Percentiles rank a stretch among this genome's conserved stretches.
Conservation (phyloP, 2,329 filamentous ascomycete genomes). For the Helotiales sp. region DNA sequence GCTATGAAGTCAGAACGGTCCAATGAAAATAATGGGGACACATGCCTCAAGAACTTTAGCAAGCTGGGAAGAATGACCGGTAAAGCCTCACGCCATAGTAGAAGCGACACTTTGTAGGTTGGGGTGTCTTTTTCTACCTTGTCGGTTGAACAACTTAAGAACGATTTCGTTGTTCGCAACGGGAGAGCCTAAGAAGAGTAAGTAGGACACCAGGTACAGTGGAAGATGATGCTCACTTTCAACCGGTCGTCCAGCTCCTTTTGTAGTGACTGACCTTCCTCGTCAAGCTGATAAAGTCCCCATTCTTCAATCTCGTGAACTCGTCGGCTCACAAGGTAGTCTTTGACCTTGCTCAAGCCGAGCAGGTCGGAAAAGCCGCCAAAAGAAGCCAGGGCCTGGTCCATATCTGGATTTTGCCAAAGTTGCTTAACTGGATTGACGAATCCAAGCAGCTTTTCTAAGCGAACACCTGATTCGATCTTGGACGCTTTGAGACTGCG, state of each 20-base stretch:
- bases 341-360: conserved; percentile 78
- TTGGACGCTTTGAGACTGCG: conserved; percentile 79
- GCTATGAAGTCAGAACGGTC: conserved; percentile 48
- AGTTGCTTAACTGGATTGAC: conserved; percentile 79
- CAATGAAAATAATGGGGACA: conserved; percentile 37
- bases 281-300: conserved; percentile 77
- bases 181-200: conserved; percentile 61
- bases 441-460: conserved; percentile 76
- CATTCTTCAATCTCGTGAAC: conserved; percentile 83
- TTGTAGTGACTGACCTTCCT: conserved; percentile 79
- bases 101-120: conserved; percentile 75
- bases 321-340: conserved; percentile 74
- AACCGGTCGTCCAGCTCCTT: conserved; percentile 77
- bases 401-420: conserved; percentile 77
- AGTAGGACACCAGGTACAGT: neutral
- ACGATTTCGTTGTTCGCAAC: conserved; percentile 84
- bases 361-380: conserved; percentile 79
- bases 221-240: conserved; percentile 52
- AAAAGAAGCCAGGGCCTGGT: conserved; percentile 73
- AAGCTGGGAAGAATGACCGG: conserved; percentile 84
- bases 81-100: conserved; percentile 85
- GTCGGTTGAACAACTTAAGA: conserved; percentile 91
- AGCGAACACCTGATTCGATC: conserved; percentile 72
- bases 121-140: conserved; percentile 76
- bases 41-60: conserved; percentile 74